Base-by-base conservation (phyloP, 345 rosid species). In the Ailanthus altissimus region DNA sequence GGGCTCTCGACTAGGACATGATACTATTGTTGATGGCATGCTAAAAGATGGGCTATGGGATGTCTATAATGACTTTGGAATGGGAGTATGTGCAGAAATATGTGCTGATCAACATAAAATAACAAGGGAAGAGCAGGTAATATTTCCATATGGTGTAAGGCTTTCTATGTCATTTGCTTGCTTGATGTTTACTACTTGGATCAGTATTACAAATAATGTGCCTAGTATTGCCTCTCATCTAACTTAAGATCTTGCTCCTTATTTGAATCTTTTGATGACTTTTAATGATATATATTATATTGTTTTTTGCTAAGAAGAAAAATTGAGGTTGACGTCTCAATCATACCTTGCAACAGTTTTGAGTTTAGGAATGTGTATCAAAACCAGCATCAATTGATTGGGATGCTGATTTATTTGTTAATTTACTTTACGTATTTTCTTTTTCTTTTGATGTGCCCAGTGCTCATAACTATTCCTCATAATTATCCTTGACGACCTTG, bases 11-110 rank as follows among this genome's bases (percentile, higher is more conserved):
- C 73, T 92, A 45, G 97, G 99, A 70, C 90, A 96, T 78, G 98
- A 90, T 86, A 84, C 85, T 47, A 69, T 96, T 77, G 84, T 96
- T 45, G 99, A 96, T 67, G 98, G 97, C 67, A 89, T 96, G 97
- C 81, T 90, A 73, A 92, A 93, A 86, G 99, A 96, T 82, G 99
- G 99, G 38, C 84, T 96, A 66, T 96, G 99, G 99, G 99, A 96
- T 85, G 98, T 96, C 32, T 96, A 90, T 80, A 96, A 96, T 70
- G 91, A 96, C 79, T 87, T 87, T 83, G 97, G 88, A 25, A 96
- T 93, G 97, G 98, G 99, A 79, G 87, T 86, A 50, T 93, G 97
- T 74, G 99, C 87, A 60, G 99, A 96, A 85, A 78, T 96, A 75
- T 96, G 99, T 80, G 97, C 99, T 68, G 92, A 90, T 47, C 89